Conservation (phyloP, 352 stramenopile species). For the Globisporangium alternatum region DNA sequence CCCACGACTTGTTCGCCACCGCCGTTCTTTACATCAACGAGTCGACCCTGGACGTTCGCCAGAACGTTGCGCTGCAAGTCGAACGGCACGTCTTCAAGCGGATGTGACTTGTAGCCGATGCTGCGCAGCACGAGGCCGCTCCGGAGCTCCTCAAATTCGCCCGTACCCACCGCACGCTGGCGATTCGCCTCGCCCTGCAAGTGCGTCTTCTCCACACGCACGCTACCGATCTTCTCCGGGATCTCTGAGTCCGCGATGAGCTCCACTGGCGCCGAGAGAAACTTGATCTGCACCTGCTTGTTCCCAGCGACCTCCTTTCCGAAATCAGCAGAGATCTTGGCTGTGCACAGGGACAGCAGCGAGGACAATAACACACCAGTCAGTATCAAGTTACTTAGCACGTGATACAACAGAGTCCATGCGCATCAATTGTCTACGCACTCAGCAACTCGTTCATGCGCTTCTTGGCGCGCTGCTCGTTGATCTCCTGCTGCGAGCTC, state of each 20-base stretch:
- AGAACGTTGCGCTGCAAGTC: conserved; percentile 68
- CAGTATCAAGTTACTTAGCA: not conserved
- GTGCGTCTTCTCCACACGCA: conserved; percentile 87
- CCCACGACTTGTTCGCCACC: conserved; percentile 48
- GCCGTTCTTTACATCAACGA: conserved; percentile 38
- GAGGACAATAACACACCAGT: not conserved
- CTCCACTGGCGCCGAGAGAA: conserved; percentile 85
- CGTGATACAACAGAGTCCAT: not conserved
- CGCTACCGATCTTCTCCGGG: conserved; percentile 44
- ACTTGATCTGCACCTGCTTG: conserved; percentile 84
- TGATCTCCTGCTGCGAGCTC: conserved; percentile 87
- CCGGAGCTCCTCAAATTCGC: conserved; percentile 82
- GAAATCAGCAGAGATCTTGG: conserved; percentile 48
- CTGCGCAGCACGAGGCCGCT: conserved; percentile 78
- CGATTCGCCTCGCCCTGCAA: conserved; percentile 82
- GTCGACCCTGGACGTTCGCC: conserved; percentile 50
- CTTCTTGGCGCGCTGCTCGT: conserved; percentile 75
- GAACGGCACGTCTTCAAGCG: conserved; percentile 79
- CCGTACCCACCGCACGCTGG: conserved; percentile 85
- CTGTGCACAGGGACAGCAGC: conserved; percentile 3
- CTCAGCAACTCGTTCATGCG: conserved; percentile 80
- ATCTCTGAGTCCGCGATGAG: conserved; percentile 59
- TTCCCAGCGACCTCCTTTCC: conserved; percentile 23
- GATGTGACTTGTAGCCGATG: conserved; percentile 91
- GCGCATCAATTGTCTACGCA: conserved; percentile 10